Base-by-base conservation (phyloP, 179 eudicot species). In the Drosera spatulata region DNA sequence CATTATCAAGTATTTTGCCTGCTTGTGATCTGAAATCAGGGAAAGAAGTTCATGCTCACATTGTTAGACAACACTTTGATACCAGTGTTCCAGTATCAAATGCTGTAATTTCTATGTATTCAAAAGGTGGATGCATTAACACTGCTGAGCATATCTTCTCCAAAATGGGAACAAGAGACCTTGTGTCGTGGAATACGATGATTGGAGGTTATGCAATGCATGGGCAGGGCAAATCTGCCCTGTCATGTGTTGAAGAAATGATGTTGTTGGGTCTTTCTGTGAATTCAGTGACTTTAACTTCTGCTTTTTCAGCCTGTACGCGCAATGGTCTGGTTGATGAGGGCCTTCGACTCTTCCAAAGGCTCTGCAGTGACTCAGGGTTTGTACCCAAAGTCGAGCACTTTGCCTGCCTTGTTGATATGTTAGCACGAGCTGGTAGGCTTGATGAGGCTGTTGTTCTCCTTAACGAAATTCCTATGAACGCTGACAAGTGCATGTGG, bases 181-280 rank as follows among this genome's bases (percentile, higher is more conserved):
- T 81, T 41, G 71, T 84, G 11, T 68, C 88, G 12, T 80, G 84
- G 83, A 83, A 80, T 61, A 74, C 85, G 22, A 83, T 80, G 65
- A 74, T 81, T 48, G 68, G 76, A 46, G 83, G 88, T 14, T 70
- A 73, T 9, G 80, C 78, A 61, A 67, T 72, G 55, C 78, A 81
- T 14, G 88, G 88, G 52, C 66, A 61, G 57, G 83, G 81, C 40
- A 61, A 60, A 54, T 62, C 74, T 22, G 79, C 88, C 37, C 55
- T 83, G 14, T 69, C 65, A 51, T 68, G 69, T 41, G 61, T 78
- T 11, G 50, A 65, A 10, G 68, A 78, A 56, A 78, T 83, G 85
- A 68, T 8, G 15, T 46, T 56, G 53, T 75, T 69, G n/a, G 71
- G 71, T 49, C 33, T 64, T 73, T 11, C 47, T 14, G 80, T 82